A percentile compares a stretch with the other conserved stretches of the same genome.
These are phyloP conservation scores for Naegleria gruberi DNA, from an alignment of 208 protist genomes.

Conservation along the genomic window DNA sequence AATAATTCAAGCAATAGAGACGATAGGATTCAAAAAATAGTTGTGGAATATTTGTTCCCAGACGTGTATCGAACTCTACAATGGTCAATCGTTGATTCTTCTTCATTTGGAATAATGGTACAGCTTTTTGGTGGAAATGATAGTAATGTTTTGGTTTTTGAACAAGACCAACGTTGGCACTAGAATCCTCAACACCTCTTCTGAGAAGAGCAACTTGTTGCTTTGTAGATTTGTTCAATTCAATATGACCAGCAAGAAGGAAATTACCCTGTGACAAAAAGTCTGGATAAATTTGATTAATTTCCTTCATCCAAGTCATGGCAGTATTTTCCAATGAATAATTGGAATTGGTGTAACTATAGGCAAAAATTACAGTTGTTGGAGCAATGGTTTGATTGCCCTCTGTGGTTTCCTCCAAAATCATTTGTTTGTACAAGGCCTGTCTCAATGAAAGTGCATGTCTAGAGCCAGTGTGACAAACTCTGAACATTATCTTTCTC, in stretches of 20 bases:
- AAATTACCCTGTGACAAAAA: background rate
- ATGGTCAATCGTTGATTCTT: background rate
- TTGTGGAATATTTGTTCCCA: background rate
- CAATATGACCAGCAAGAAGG: background rate
- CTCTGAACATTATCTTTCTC: background rate
- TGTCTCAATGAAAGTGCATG: background rate
- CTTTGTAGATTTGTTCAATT: background rate
- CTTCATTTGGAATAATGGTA: background rate
- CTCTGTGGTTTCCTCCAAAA: background rate
- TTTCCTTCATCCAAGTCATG: background rate
- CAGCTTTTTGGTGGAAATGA: background rate
- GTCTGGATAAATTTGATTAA: background rate
- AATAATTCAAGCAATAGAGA: background rate
- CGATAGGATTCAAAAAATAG: background rate
- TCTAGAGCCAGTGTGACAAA: background rate
- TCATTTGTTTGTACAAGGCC: background rate
- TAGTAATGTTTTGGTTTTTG: background rate
- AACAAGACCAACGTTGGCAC: background rate
- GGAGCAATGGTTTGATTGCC: background rate
- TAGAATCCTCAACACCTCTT: background rate
- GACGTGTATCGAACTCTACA: background rate
- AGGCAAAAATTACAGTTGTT: background rate
- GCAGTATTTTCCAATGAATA: background rate
- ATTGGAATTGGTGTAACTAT: background rate
- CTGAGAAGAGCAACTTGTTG: background rate